These are phyloP conservation scores for Entomortierella parvispora DNA, from an alignment of 192 early-diverging fungal species.

Conservation along the genomic window DNA sequence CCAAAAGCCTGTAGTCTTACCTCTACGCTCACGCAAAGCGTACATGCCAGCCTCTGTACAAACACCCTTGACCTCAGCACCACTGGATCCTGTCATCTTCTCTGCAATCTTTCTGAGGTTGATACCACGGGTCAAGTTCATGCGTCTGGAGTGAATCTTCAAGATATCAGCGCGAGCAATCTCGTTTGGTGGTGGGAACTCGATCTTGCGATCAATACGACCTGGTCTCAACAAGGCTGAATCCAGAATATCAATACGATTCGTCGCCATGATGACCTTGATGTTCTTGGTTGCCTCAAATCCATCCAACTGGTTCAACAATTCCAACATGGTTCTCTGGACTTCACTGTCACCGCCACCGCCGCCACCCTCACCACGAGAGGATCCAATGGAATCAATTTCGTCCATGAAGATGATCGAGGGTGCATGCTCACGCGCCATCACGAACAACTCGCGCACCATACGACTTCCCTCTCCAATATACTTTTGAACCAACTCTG, in stretches of 20 bases:
- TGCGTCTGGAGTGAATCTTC: constrained; percentile 91
- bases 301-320: constrained; percentile 90
- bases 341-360: constrained; percentile 90
- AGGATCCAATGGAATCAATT: constrained; percentile 91
- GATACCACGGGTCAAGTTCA: constrained; percentile 92
- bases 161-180: constrained; percentile 86
- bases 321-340: constrained; percentile 90
- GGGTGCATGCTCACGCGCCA: constrained; percentile 92
- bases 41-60: constrained; percentile 94
- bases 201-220: constrained; percentile 92
- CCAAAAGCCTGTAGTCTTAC: constrained; percentile 19
- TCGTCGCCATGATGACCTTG: constrained; percentile 94
- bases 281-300: constrained; percentile 94
- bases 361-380: constrained; percentile 80
- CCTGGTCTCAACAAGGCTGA: constrained; percentile 88
- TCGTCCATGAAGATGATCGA: constrained; percentile 96
- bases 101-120: constrained; percentile 91
- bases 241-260: constrained; percentile 92
- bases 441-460: constrained; percentile 91
- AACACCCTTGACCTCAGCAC: constrained; percentile 90
- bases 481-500: constrained; percentile 92
- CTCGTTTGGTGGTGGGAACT: constrained; percentile 91
- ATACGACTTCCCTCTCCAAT: constrained; percentile 93
- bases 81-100: constrained; percentile 86
- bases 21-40: constrained; percentile 89